Percentiles rank a stretch among this genome's conserved stretches.
These are phyloP conservation scores for Lactarius akahatsu DNA, from an alignment of 768 basidiomycete species.

Conservation along the genomic window DNA sequence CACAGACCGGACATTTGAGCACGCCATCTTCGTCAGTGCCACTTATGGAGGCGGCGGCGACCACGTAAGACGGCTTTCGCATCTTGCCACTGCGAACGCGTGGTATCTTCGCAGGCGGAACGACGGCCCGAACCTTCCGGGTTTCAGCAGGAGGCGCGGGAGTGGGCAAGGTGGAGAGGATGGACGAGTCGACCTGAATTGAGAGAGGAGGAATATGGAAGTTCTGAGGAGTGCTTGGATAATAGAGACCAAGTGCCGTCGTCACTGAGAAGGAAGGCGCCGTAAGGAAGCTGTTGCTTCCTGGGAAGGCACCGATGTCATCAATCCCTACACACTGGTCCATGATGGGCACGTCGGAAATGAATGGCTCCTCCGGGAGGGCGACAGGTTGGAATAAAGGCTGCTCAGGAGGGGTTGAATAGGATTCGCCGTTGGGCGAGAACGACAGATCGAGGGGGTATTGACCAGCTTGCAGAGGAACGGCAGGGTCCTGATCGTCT, in stretches of 20 bases:
- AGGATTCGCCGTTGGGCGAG: not conserved
- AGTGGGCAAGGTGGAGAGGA: not conserved
- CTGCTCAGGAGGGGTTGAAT: not conserved
- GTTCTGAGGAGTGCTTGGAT: not conserved
- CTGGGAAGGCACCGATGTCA: not conserved
- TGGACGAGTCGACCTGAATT: not conserved
- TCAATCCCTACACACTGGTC: not conserved
- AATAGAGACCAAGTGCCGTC: constrained; percentile 19
- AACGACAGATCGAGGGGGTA: not conserved
- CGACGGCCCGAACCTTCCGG: constrained; percentile 7
- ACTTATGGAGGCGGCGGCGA: not conserved
- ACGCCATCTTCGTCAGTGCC: not conserved
- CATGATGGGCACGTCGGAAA: not conserved
- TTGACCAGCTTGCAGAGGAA: not conserved
- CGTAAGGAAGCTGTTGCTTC: not conserved
- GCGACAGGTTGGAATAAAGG: not conserved
- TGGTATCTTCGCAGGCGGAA: not conserved
- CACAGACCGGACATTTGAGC: constrained; percentile 7
- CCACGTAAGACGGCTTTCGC: not conserved
- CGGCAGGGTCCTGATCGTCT: not conserved
- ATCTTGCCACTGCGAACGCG: not conserved
- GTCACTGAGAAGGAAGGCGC: not conserved
- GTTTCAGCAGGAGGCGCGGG: not conserved
- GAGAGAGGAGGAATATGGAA: not conserved
- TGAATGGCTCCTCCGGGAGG: not conserved